A percentile compares a stretch with the other conserved stretches of the same genome.
These are phyloP conservation scores for Gleditsia sinensis DNA, from an alignment of 306 rosid species.

Conservation along the genomic window DNA sequence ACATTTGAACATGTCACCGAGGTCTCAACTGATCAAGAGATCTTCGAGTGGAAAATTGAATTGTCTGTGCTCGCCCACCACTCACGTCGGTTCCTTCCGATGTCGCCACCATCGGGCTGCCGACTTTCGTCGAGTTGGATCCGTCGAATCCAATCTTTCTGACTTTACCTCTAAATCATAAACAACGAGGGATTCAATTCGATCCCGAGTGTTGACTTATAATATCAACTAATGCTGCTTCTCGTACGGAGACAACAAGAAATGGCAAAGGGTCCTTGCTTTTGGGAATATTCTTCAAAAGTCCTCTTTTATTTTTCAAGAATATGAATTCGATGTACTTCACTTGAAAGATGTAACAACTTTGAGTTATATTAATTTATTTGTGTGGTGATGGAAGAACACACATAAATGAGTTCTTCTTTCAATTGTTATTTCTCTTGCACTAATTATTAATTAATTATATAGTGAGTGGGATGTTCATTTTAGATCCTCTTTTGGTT, in stretches of 20 bases:
- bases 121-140: constrained; percentile 44
- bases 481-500: too few species aligned
- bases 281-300: background rate
- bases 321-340: constrained; percentile 24
- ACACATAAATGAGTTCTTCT: background rate
- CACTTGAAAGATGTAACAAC: constrained; percentile 7
- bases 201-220: background rate
- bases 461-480: too few species aligned
- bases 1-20: constrained; percentile 50
- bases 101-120: constrained; percentile 62
- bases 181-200: too few species aligned
- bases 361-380: background rate
- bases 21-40: constrained; percentile 23
- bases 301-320: constrained; percentile 3
- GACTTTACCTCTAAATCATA: constrained; percentile 32
- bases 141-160: constrained; percentile 62
- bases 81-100: constrained; percentile 81
- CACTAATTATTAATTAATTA: background rate
- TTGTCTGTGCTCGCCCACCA: constrained; percentile 88
- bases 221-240: background rate
- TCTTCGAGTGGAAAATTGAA: constrained; percentile 39
- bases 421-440: background rate
- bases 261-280: background rate
- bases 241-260: background rate
- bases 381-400: background rate